Evolutionary conservation across 169 alveolate species (phyloP), one percentile per base, ranked within the genome.

Genomic region (Cryptosporidium ubiquitum): DNA sequence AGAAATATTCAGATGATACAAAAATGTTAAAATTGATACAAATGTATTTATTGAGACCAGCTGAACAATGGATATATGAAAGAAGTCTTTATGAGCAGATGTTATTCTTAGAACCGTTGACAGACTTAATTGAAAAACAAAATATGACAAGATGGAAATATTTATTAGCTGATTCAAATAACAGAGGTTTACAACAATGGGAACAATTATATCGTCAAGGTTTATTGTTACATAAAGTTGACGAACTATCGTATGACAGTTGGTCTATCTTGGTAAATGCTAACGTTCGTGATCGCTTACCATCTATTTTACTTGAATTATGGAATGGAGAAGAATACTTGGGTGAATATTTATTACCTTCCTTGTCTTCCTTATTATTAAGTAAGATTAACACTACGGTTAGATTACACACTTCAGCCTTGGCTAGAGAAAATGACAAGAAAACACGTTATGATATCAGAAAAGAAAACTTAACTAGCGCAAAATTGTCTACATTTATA

Each of bases 251-350:
- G 5, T 64, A 79, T 79, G 89, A 79, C n/a, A 79, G 89, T 39
- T 79, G 89, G 89, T 79, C 89, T 10, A 79, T 79, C 2, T 64
- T 79, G 55, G 89, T 79, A 10, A 79, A 79, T 79, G 89, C 89
- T 1, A 79, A 79, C 61, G 89, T 79, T 29, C 74, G 89, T 14
- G 89, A 79, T n/a, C 68, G 75, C 23, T 33, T 79, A 42, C 89
- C 89, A n/a, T 64, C 40, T 9, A 79, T 79, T n/a, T 79, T 79
- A 29, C 75, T 79, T 9, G 89, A 79, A 79, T 29, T 79, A 61
- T 79, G 89, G 89, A 79, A 79, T 42, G 89, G 75, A 60, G 89
- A 79, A 16, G 89, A 79, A 79, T 79, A 79, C 23, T 66, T 79
- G 9, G 89, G 89, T 40, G 89, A 79, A 64, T 79, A 61, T 44